Percentiles rank a stretch among this genome's conserved stretches.
phyloP scores from a whole-genome alignment of 2,329 filamentous ascomycete species.

The Hypomyces perniciosus region DNA sequence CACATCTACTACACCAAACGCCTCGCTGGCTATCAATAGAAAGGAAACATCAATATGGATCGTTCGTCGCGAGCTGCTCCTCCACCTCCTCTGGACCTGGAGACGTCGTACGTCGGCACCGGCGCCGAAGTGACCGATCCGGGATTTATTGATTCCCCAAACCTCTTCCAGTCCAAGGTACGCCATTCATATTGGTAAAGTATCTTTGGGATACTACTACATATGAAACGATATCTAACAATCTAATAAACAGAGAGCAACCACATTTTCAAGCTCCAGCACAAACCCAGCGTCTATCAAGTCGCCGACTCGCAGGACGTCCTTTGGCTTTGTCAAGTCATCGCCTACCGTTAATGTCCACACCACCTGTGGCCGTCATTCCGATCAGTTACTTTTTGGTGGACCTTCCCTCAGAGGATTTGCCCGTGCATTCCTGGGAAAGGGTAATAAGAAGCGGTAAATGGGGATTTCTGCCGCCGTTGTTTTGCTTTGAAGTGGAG shows the following conservation, averaged over 20 bases:
- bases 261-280: conserved; percentile 3
- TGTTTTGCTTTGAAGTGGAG: not conserved
- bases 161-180: conserved; percentile 9
- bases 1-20: not conserved
- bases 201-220: too few species aligned
- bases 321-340: conserved; percentile 29
- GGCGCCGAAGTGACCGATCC: not conserved
- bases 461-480: not conserved
- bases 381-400: conserved; percentile 47
- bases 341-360: conserved; percentile 44
- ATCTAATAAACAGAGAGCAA: conserved; percentile 6
- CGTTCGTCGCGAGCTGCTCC: conserved; percentile 5
- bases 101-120: not conserved
- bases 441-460: conserved; percentile 1
- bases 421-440: conserved; percentile 24
- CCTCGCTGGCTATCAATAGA: not conserved
- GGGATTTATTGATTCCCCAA: conserved; percentile 3
- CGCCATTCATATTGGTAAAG: not conserved
- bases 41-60: conserved; percentile 1
- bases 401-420: conserved; percentile 41
- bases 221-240: not conserved
- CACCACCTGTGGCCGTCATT: conserved; percentile 50
- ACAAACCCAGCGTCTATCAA: conserved; percentile 7
- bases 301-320: conserved; percentile 21
- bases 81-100: conserved; percentile 7